Base-by-base conservation (phyloP, 2,329 filamentous ascomycete species). In the Dactylella cylindrospora region DNA sequence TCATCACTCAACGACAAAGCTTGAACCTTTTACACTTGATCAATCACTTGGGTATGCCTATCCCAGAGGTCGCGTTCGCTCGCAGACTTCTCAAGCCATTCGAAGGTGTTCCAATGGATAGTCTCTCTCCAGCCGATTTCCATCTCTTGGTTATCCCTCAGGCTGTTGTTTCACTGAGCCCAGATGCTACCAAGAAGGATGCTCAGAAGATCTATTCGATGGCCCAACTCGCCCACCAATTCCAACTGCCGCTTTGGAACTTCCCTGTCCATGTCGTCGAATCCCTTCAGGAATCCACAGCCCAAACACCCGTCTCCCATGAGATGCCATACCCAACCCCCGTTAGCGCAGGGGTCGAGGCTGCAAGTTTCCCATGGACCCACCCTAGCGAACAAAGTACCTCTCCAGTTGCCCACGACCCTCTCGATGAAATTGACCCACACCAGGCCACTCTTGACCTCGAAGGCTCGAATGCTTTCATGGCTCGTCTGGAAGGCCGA, bases 331-430 rank as follows among this genome's bases (percentile, higher is more conserved):
- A 64, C 38, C 84, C 66, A 77, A 85, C 59, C 71, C 76, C 23
- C 74, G 75, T 25, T 85, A 79, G 72, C 83, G 85, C 83, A 70
- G 77, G 46, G 71, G 73, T 26, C 79, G 80, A 74, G 90, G 89
- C 32, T 97, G 93, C 9, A 85, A 90, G 12, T 78, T 89, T 57
- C 96, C 97, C 70, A 88, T 89, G 0, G 90, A 96, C 66, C 82
- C 93, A 67, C 80, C 97, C 17, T 91, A 97, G 75, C 88, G 85
- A 69, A 80, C 82, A 31, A 84, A 84, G 31, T 15, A 17, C 57
- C 38, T 50, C 57, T 12, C 57, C 57, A 25, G 32, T 68, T 86
- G 85, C 43, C 84, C 86, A 59, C 83, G 84, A 67, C 84, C 84
- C 17, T 80, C 84, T 46, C 83, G 85, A 66, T 78, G 96, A 62